Percentiles rank a stretch among this genome's conserved stretches.
Conservation (phyloP, 139 green algal species). For the Tetratostichococcus sp. region DNA sequence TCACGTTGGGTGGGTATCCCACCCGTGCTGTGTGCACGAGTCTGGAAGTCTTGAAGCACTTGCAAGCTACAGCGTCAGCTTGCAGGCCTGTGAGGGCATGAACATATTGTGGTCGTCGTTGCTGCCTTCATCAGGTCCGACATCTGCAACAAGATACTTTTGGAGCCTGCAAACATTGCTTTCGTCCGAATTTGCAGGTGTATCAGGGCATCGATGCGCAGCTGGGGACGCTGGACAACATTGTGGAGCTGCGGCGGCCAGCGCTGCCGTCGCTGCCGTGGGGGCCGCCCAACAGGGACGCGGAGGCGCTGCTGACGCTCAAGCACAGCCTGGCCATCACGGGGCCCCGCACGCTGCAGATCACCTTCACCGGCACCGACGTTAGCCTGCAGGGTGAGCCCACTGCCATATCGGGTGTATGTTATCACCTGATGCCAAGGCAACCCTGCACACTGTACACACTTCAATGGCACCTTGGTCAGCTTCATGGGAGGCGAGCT, state of each 20-base stretch:
- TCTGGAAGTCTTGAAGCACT: not conserved
- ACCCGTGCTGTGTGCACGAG: not conserved
- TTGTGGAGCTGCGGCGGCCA: conserved; percentile 16
- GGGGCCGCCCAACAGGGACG: not conserved
- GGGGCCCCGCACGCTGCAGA: conserved; percentile 10
- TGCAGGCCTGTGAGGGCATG: too few relatives aligned
- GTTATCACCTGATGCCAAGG: too few relatives aligned
- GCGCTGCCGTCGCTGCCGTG: conserved; percentile 10
- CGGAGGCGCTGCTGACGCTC: conserved; percentile 3
- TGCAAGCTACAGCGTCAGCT: too few relatives aligned
- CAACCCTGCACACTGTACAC: too few relatives aligned
- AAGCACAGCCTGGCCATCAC: conserved; percentile 16
- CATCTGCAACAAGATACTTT: too few relatives aligned
- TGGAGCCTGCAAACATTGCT: not conserved
- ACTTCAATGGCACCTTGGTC: too few relatives aligned
- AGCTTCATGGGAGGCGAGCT: too few relatives aligned
- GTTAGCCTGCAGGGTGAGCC: not conserved
- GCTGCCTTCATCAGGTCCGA: too few relatives aligned
- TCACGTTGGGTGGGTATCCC: too few relatives aligned
- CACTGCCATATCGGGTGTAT: too few relatives aligned
- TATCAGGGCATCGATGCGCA: conserved; percentile 22
- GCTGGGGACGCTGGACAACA: conserved; percentile 19
- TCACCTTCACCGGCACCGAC: conserved; percentile 17
- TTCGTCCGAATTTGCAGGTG: conserved; percentile 10
- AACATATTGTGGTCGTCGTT: too few relatives aligned